A percentile compares a stretch with the other conserved stretches of the same genome.
phyloP scores from a whole-genome alignment of 148 eudicot species.

The Cornus suecica region DNA sequence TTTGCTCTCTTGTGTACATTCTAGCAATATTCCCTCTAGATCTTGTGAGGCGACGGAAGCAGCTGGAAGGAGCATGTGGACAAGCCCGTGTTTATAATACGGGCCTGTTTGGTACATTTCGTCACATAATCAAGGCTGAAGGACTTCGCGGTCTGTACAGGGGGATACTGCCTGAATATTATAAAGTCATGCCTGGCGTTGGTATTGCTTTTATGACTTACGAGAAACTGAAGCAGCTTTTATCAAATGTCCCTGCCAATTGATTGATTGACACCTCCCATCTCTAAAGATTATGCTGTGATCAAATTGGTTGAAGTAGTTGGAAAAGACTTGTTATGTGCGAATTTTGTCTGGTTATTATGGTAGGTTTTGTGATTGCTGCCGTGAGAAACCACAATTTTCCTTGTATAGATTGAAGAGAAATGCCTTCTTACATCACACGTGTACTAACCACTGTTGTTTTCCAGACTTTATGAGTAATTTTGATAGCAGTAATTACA shows the following conservation, averaged over 20 bases:
- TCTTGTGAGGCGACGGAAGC: conserved; percentile 93
- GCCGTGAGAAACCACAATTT: conserved; percentile 11
- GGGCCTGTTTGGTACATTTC: conserved; percentile 66
- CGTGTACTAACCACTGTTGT: conserved; percentile 5
- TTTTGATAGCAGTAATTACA: neutral
- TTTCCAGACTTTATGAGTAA: neutral
- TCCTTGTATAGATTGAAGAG: conserved; percentile 15
- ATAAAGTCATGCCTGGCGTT: conserved; percentile 54
- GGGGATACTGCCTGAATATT: conserved; percentile 60
- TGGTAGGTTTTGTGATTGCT: conserved; percentile 10
- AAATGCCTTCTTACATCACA: neutral
- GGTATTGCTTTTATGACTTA: conserved; percentile 60
- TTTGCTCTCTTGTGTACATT: neutral
- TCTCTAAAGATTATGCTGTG: neutral
- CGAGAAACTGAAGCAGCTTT: conserved; percentile 62
- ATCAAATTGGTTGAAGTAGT: neutral
- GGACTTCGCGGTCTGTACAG: conserved; percentile 53
- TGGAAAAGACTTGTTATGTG: neutral
- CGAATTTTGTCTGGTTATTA: neutral
- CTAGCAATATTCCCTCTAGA: conserved; percentile 83
- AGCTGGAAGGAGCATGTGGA: conserved; percentile 98
- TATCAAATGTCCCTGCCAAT: conserved; percentile 43
- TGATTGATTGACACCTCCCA: neutral
- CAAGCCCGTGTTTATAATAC: conserved; percentile 67
- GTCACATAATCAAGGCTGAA: conserved; percentile 42